These are phyloP conservation scores for Hypericum perforatum DNA, from an alignment of 345 rosid genomes.

Conservation along the genomic window DNA sequence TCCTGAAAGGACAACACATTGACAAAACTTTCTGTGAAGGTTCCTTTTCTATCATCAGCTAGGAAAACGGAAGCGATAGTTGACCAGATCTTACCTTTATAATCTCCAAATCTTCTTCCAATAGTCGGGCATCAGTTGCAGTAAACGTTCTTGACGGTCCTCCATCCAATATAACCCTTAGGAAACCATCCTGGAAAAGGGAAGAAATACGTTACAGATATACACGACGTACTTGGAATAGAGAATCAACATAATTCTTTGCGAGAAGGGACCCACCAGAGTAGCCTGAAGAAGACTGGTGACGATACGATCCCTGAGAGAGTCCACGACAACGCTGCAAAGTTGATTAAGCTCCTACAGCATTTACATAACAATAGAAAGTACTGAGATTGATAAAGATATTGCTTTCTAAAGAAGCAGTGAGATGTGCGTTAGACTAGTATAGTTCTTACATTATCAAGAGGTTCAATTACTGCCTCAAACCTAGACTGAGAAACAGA, in stretches of 20 bases:
- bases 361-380: constrained; percentile 1
- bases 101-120: constrained; percentile 81
- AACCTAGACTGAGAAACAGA: constrained; percentile 64
- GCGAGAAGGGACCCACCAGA: constrained; percentile 40
- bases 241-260: constrained; percentile 1
- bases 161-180: constrained; percentile 83
- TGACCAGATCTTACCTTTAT: constrained; percentile 48
- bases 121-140: constrained; percentile 59
- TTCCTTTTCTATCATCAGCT: too few species aligned
- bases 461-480: constrained; percentile 74
- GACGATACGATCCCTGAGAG: constrained; percentile 83
- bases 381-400: too few species aligned
- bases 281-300: constrained; percentile 96
- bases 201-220: constrained; percentile 5
- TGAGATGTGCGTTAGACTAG: background rate
- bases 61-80: background rate
- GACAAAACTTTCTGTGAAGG: background rate
- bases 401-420: too few species aligned
- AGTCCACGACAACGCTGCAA: constrained; percentile 72
- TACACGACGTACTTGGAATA: constrained; percentile 4
- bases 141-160: constrained; percentile 63
- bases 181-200: constrained; percentile 65
- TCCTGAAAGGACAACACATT: constrained; percentile 36
- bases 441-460: constrained; percentile 50
- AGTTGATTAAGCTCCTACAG: constrained; percentile 82